Percentiles rank a stretch among this genome's conserved stretches.
Evolutionary conservation across 345 rosid genomes (phyloP).

Genomic region (Hibiscus tridactylites): DNA sequence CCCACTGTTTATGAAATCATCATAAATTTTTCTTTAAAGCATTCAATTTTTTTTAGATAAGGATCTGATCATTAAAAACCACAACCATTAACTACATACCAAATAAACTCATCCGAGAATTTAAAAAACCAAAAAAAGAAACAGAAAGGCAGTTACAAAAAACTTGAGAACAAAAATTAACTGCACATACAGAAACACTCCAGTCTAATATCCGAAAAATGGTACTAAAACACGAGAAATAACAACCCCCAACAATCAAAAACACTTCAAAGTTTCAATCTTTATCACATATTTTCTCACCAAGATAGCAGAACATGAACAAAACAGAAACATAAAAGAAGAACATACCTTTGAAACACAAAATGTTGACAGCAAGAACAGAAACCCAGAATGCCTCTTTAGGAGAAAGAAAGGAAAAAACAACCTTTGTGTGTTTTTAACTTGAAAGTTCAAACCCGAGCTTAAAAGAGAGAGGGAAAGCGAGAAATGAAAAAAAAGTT

Average conservation of each 20-base stretch:
- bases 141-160: slow-evolving; percentile 26
- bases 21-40: background rate
- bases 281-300: slow-evolving; percentile 20
- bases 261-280: slow-evolving; percentile 24
- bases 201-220: background rate
- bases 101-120: slow-evolving; percentile 6
- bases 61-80: slow-evolving; percentile 6
- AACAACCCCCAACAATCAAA: slow-evolving; percentile 16
- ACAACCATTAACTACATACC: slow-evolving; percentile 9
- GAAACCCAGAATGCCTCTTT: slow-evolving; percentile 5
- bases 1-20: background rate
- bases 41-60: slow-evolving; percentile 8
- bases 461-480: background rate
- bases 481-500: background rate
- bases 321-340: background rate
- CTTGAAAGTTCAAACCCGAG: slow-evolving; percentile 19
- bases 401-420: background rate
- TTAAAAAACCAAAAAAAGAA: slow-evolving; percentile 2
- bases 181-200: background rate
- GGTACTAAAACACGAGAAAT: background rate
- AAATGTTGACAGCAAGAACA: slow-evolving; percentile 11
- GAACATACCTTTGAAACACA: slow-evolving; percentile 22
- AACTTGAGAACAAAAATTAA: background rate
- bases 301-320: slow-evolving; percentile 15
- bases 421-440: slow-evolving; percentile 23